Evolutionary conservation across 2,329 filamentous ascomycete species (phyloP).

Genomic region (Phialocephala subalpina): DNA sequence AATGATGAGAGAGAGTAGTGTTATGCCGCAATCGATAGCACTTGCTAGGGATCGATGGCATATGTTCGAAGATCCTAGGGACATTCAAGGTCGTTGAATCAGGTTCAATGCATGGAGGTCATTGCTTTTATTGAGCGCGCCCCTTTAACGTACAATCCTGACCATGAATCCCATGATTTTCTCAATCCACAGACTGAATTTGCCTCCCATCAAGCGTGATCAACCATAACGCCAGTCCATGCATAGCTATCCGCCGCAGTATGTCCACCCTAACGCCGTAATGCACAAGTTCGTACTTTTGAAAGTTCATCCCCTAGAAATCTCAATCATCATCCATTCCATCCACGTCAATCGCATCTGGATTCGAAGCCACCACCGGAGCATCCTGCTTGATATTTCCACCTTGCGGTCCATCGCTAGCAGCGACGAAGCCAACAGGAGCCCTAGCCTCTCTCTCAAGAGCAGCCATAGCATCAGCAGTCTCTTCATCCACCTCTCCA

Average conservation of each 20-base stretch:
- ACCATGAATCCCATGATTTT: neutral
- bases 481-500: constrained; percentile 52
- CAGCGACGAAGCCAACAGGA: constrained; percentile 89
- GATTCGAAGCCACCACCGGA: constrained; percentile 66
- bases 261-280: constrained; percentile 19
- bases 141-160: neutral
- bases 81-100: too few relatives aligned
- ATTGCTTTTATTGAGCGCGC: neutral
- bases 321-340: constrained; percentile 44
- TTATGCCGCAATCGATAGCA: too few relatives aligned
- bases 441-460: constrained; percentile 89
- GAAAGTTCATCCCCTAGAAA: neutral
- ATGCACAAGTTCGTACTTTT: constrained; percentile 9
- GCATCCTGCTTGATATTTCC: constrained; percentile 57
- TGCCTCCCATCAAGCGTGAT: neutral
- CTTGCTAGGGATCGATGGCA: too few relatives aligned
- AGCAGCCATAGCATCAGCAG: constrained; percentile 85
- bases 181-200: neutral
- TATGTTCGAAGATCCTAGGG: too few relatives aligned
- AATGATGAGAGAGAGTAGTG: too few relatives aligned
- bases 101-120: neutral
- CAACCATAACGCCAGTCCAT: constrained; percentile 12
- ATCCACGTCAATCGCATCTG: constrained; percentile 86
- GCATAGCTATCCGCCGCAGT: constrained; percentile 9
- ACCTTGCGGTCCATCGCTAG: constrained; percentile 76